Evolutionary conservation across 805 yeast genomes (phyloP).

Genomic region (Schizosaccharomyces lindneri): DNA sequence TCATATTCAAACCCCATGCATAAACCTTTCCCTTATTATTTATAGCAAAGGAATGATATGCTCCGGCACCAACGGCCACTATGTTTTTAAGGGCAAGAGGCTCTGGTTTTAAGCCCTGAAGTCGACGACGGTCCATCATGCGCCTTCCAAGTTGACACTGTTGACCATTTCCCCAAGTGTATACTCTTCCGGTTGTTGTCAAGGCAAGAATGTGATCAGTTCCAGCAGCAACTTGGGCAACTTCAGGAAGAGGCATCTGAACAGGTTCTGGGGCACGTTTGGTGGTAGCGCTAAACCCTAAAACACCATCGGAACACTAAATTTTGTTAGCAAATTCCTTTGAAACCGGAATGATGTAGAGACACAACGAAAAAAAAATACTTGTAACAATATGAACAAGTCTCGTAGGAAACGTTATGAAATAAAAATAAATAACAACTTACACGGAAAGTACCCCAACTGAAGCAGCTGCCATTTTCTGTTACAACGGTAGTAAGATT

Average conservation of each 20-base stretch:
- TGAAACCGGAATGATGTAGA: too few relatives aligned
- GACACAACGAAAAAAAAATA: too few relatives aligned
- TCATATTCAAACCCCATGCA: constrained; percentile 92
- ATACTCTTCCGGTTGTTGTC: constrained; percentile 64
- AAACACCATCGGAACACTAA: constrained; percentile 57
- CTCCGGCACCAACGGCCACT: constrained; percentile 71
- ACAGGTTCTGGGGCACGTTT: constrained; percentile 43
- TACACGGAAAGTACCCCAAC: constrained; percentile 76
- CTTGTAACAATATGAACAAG: too few relatives aligned
- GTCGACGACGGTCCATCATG: constrained; percentile 53
- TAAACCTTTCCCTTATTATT: constrained; percentile 42
- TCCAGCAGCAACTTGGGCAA: constrained; percentile 71
- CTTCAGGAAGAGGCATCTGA: constrained; percentile 35
- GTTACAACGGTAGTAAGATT: constrained; percentile 62
- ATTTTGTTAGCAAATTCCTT: constrained; percentile 12
- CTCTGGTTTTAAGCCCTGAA: constrained; percentile 51
- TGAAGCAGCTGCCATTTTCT: constrained; percentile 67
- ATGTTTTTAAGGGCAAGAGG: constrained; percentile 62
- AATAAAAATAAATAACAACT: not conserved
- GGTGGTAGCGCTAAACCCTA: constrained; percentile 52
- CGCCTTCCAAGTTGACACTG: constrained; percentile 78
- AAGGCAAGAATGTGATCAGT: constrained; percentile 77
- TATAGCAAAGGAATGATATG: constrained; percentile 85
- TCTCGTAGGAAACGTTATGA: too few relatives aligned
- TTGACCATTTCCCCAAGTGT: constrained; percentile 95